Evolutionary conservation across 2,329 filamentous ascomycete genomes (phyloP).

Genomic region (Neoarthrinium moseri): DNA sequence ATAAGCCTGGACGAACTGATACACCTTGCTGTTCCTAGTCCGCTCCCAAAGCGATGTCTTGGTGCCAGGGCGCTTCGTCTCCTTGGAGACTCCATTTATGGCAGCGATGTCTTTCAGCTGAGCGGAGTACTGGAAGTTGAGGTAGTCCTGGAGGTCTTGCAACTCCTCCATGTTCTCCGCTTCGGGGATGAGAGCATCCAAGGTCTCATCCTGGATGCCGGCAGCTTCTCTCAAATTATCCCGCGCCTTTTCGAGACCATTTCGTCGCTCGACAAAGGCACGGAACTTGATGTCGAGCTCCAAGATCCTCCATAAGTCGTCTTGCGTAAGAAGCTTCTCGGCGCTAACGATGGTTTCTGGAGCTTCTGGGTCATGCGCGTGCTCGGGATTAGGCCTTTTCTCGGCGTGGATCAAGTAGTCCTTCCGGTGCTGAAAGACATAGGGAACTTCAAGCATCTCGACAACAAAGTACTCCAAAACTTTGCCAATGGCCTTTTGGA

Average conservation of each 20-base stretch:
- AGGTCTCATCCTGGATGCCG: slow-evolving; percentile 67
- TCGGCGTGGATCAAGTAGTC: slow-evolving; percentile 93
- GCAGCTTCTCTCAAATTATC: slow-evolving; percentile 65
- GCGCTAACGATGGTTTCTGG: slow-evolving; percentile 74
- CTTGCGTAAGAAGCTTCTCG: slow-evolving; percentile 87
- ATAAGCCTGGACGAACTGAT: slow-evolving; percentile 81
- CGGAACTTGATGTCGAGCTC: slow-evolving; percentile 95
- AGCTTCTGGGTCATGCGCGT: slow-evolving; percentile 66
- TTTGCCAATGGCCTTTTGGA: slow-evolving; percentile 84
- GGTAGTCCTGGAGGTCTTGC: slow-evolving; percentile 93
- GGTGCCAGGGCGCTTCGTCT: slow-evolving; percentile 77
- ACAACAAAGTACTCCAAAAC: slow-evolving; percentile 94
- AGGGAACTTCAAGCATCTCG: slow-evolving; percentile 93
- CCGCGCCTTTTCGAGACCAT: slow-evolving; percentile 76
- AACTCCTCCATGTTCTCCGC: slow-evolving; percentile 91
- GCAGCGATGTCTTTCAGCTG: slow-evolving; percentile 79
- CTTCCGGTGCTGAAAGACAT: slow-evolving; percentile 97
- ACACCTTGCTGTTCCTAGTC: slow-evolving; percentile 76
- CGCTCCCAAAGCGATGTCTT: slow-evolving; percentile 81
- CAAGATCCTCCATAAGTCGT: slow-evolving; percentile 91
- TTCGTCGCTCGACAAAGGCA: slow-evolving; percentile 88
- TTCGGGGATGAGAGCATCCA: slow-evolving; percentile 78
- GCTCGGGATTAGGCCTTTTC: slow-evolving; percentile 60
- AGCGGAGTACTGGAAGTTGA: slow-evolving; percentile 88
- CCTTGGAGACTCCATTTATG: slow-evolving; percentile 61